Conservation (phyloP, 306 rosid species). For the Leucaena leucocephala region DNA sequence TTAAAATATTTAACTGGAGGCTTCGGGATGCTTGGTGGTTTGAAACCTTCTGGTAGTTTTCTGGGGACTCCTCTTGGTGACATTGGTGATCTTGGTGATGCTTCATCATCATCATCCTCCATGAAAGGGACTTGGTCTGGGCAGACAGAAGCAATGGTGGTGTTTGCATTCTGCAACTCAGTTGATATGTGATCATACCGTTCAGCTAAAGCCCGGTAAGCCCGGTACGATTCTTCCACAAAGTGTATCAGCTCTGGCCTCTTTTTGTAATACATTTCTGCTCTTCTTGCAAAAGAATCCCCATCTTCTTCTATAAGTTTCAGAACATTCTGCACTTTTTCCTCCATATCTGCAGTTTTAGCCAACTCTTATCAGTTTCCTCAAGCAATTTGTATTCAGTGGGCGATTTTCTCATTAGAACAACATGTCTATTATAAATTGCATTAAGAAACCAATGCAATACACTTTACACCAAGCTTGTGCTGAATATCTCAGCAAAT, state of each 20-base stretch:
- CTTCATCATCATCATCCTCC: conserved; percentile 75
- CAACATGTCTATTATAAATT: neutral
- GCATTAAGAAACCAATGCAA: neutral
- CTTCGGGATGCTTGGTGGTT: conserved; percentile 56
- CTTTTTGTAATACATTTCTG: conserved; percentile 88
- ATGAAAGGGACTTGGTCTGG: conserved; percentile 85
- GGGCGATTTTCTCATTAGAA: neutral
- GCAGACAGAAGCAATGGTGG: conserved; percentile 74
- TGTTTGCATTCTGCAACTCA: conserved; percentile 91
- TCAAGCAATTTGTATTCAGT: conserved; percentile 2
- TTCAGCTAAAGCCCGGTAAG: conserved; percentile 83
- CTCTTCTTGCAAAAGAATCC: conserved; percentile 86
- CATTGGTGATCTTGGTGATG: conserved; percentile 46
- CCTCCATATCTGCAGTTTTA: conserved; percentile 81
- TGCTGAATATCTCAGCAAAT: neutral
- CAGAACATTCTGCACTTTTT: conserved; percentile 63
- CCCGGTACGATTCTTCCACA: conserved; percentile 77
- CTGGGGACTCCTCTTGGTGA: conserved; percentile 42
- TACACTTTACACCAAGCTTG: neutral
- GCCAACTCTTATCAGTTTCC: conserved; percentile 17
- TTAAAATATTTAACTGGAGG: conserved; percentile 58
- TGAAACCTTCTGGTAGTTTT: conserved; percentile 47
- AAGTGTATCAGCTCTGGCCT: conserved; percentile 81
- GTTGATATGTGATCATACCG: conserved; percentile 86
- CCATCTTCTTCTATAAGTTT: conserved; percentile 78